Evolutionary conservation across 2,329 filamentous ascomycete species (phyloP), one percentile per base, ranked within the genome.

Genomic region (Karstenula rhodostoma): DNA sequence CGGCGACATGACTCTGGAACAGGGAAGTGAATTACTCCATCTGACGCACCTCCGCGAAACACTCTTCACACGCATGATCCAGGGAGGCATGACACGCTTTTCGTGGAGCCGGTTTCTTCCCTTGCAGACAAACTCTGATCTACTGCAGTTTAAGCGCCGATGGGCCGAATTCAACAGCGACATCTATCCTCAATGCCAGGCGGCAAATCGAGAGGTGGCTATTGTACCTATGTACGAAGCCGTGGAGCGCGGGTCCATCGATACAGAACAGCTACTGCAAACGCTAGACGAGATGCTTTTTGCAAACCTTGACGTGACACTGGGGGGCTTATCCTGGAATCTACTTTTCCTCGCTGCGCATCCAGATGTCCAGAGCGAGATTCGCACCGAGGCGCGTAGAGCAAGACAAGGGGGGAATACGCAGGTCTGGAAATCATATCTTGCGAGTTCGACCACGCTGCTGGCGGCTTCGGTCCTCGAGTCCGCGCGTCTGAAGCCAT

Each of bases 261-360:
- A 2, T 4, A 13, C 15, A 13, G 17, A 80, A 42, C 53, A 80
- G 44, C 54, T 79, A 1, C 67, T 78, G 0, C 81, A 82, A 32
- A 83, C 82, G 0, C 64, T 83, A 6, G 81, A 84, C 60, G 82
- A 84, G 65, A 75, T 76, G 46, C 73, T 84, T 0, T 84, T 78
- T 59, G 81, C 80, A 2, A 83, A 84, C 59, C 72, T 84, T 1
- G 82, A 84, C 59, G 81, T 84, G 9, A 82, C 81, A 0, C 76
- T 76, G 2, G 78, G 79, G 4, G 79, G 67, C 1, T 50, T 83
- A 0, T 77, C 79, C 0, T 84, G 82, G 81, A 76, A 72, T n/a
- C 62, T 81, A 0, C 68, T 82, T 0, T 79, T 81, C 49, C 67
- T 84, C 0, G 80, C 81, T 1, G 70, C 73, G 1, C 44, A 81